Percentiles rank a stretch among this genome's conserved stretches.
phyloP scores from a whole-genome alignment of 352 stramenopile genomes.

The Phytophthora pini region DNA sequence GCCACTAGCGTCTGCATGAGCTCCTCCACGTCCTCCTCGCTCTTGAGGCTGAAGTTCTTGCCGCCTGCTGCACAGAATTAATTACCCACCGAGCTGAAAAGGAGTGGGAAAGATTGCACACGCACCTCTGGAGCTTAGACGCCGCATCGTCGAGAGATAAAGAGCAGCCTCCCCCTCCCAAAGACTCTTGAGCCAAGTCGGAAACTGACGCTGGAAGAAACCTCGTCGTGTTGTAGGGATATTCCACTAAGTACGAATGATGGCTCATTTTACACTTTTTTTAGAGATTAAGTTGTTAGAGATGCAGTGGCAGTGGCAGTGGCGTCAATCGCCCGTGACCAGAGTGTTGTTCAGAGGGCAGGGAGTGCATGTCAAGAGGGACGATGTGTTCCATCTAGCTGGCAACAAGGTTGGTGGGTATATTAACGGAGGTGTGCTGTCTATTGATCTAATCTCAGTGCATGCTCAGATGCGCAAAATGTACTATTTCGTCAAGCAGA shows the following conservation, averaged over 20 bases:
- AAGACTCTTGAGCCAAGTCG: constrained; percentile 5
- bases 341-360: constrained; percentile 70
- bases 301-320: constrained; percentile 35
- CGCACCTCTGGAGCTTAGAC: constrained; percentile 63
- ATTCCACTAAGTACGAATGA: constrained; percentile 29
- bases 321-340: constrained; percentile 58
- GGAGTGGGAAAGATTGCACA: not conserved
- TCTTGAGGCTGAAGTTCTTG: constrained; percentile 84
- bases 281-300: not conserved
- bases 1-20: constrained; percentile 85
- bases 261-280: not conserved
- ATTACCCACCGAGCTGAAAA: not conserved
- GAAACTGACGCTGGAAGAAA: constrained; percentile 22
- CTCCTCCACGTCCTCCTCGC: constrained; percentile 85
- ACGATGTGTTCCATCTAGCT: constrained; percentile 82
- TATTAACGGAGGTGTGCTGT: too few species aligned
- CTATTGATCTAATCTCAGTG: not conserved
- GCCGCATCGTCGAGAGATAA: constrained; percentile 42
- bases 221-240: constrained; percentile 24
- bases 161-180: not conserved
- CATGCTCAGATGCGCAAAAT: constrained; percentile 81
- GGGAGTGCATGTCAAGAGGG: constrained; percentile 83
- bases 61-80: constrained; percentile 31
- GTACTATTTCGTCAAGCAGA: constrained; percentile 77
- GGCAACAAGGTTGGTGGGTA: constrained; percentile 74